Evolutionary conservation across 495 filamentous ascomycete species (phyloP).

Genomic region (Parachaetomium inaequale): DNA sequence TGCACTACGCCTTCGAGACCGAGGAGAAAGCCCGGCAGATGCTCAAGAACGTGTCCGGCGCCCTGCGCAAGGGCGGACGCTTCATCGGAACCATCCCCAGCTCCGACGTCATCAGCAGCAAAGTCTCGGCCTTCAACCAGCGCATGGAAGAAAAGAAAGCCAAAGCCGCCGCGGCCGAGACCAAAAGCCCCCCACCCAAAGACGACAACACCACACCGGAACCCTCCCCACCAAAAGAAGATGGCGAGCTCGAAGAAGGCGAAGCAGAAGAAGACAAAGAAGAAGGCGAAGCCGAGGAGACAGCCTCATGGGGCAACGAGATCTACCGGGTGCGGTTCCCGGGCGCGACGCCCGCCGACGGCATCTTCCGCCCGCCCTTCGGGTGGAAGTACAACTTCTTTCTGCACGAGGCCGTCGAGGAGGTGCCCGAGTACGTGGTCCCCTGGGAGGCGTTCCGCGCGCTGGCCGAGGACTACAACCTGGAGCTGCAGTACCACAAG

Average conservation of each 20-base stretch:
- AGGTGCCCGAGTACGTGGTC: conserved; percentile 95
- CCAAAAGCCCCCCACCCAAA: conserved; percentile 2
- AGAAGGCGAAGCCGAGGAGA: conserved; percentile 51
- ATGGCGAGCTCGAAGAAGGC: conserved; percentile 49
- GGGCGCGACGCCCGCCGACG: conserved; percentile 70
- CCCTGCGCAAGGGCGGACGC: conserved; percentile 86
- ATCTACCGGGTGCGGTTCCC: conserved; percentile 89
- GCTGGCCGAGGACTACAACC: conserved; percentile 91
- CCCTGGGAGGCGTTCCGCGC: conserved; percentile 96
- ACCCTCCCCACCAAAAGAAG: conserved; percentile 25
- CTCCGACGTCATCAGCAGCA: conserved; percentile 74
- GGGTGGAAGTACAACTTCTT: conserved; percentile 98
- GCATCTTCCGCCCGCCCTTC: conserved; percentile 86
- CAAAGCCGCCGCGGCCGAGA: conserved; percentile 27
- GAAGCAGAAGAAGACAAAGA: conserved; percentile 44
- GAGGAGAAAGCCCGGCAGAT: conserved; percentile 85
- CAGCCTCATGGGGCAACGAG: conserved; percentile 82
- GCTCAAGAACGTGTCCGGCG: conserved; percentile 86
- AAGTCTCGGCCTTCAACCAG: conserved; percentile 60
- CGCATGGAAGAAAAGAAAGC: conserved; percentile 48
- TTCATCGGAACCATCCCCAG: conserved; percentile 94
- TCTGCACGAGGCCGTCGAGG: conserved; percentile 91
- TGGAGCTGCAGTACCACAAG: conserved; percentile 89
- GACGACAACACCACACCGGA: conserved; percentile 10
- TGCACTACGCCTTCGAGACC: conserved; percentile 97